Percentiles rank a stretch among this genome's conserved stretches.
phyloP scores from a whole-genome alignment of 129 eudicot genomes.

The Helianthus annuus region DNA sequence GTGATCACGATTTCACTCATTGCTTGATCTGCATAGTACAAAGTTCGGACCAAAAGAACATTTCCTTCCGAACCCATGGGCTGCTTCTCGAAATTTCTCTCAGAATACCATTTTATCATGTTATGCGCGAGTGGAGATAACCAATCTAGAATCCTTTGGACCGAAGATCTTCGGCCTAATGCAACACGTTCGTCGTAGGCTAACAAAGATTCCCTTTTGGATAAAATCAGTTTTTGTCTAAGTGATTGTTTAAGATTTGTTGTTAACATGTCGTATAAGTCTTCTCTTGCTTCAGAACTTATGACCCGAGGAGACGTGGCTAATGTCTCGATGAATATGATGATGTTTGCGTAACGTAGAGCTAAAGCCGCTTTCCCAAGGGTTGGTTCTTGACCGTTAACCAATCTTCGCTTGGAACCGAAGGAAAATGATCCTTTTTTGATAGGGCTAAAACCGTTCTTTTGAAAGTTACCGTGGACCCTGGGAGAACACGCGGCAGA shows the following conservation, averaged over 20 bases:
- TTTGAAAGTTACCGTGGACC: constrained; percentile 27
- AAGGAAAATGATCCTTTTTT: constrained; percentile 26
- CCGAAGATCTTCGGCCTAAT: constrained; percentile 51
- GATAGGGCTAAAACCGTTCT: constrained; percentile 21
- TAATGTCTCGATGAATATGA: constrained; percentile 69
- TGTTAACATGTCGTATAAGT: constrained; percentile 78
- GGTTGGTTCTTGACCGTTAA: constrained; percentile 51
- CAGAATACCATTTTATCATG: constrained; percentile 87
- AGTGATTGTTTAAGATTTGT: constrained; percentile 52
- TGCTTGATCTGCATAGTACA: constrained; percentile 71
- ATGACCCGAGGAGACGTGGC: constrained; percentile 75
- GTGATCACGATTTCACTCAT: constrained; percentile 72
- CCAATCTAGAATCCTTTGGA: constrained; percentile 78
- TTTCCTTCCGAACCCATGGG: constrained; percentile 48
- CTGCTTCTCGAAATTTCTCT: constrained; percentile 82
- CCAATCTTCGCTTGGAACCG: constrained; percentile 37
- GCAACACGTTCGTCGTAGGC: constrained; percentile 55
- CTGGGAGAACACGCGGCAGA: constrained; percentile 44
- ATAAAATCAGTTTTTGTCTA: constrained; percentile 53
- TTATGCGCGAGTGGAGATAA: constrained; percentile 93
- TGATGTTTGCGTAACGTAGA: constrained; percentile 76
- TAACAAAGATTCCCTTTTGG: constrained; percentile 44
- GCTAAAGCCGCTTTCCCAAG: constrained; percentile 78
- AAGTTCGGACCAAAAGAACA: constrained; percentile 81
- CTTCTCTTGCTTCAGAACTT: constrained; percentile 76